Conservation (phyloP, 805 yeast genomes). For the Zygoascus tannicola region DNA sequence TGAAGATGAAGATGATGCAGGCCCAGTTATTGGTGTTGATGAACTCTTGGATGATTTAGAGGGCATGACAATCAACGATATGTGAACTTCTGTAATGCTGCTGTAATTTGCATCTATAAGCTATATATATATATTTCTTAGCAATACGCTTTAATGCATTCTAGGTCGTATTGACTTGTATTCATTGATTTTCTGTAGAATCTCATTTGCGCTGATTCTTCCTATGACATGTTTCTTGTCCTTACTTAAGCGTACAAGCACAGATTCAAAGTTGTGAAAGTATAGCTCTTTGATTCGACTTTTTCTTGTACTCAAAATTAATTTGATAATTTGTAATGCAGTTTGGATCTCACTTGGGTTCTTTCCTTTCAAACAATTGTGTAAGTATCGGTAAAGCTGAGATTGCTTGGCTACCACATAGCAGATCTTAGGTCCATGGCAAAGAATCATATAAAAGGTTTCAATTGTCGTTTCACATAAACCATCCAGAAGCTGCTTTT, state of each 20-base stretch:
- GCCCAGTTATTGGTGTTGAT: slow-evolving; percentile 81
- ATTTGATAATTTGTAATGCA: not conserved
- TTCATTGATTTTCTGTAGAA: not conserved
- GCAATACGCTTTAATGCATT: not conserved
- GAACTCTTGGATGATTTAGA: slow-evolving; percentile 92
- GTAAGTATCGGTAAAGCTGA: not conserved
- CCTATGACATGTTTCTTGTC: not conserved
- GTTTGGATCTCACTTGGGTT: slow-evolving; percentile 1
- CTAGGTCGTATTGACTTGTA: not conserved
- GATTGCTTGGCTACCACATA: not conserved
- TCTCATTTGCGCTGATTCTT: not conserved
- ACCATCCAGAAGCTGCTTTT: slow-evolving; percentile 12
- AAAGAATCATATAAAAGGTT: not conserved
- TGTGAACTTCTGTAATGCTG: not conserved
- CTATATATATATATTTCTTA: no score
- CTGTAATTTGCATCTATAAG: not conserved
- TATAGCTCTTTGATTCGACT: slow-evolving; percentile 1
- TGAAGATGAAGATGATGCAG: slow-evolving; percentile 51
- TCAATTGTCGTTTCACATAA: slow-evolving; percentile 9
- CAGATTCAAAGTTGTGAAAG: not conserved
- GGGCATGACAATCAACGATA: slow-evolving; percentile 68
- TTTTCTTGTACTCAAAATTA: not conserved
- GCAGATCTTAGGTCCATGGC: slow-evolving; percentile 4
- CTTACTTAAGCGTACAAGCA: not conserved
- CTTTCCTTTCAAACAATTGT: not conserved